phyloP scores from a whole-genome alignment of 1,284 basidiomycete species.

The Ceratobasidium sp. region DNA sequence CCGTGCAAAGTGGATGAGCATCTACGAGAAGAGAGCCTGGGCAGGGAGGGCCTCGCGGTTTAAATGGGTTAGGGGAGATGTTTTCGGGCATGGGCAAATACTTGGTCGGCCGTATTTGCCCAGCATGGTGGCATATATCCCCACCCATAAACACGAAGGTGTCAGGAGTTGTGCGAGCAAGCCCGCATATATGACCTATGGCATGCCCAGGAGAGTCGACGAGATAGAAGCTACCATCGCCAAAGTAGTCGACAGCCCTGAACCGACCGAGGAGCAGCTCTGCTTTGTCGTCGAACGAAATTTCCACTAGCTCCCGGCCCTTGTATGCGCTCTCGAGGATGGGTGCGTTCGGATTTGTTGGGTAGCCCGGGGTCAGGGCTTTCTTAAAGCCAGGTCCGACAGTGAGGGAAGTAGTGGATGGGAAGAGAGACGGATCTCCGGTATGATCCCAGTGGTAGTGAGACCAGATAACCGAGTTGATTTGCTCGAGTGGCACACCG shows the following conservation, averaged over 20 bases:
- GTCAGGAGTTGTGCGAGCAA: conserved; percentile 33
- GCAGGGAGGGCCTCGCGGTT: neutral
- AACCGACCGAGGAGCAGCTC: conserved; percentile 10
- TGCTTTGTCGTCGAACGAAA: conserved; percentile 14
- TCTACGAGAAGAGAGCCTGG: conserved; percentile 17
- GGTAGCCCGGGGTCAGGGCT: conserved; percentile 34
- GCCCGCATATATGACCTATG: conserved; percentile 25
- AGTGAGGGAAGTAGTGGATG: conserved; percentile 24
- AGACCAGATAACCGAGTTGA: conserved; percentile 32
- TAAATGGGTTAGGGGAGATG: conserved; percentile 40
- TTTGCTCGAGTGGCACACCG: conserved; percentile 26
- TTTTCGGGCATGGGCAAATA: conserved; percentile 38
- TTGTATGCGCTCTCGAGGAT: conserved; percentile 42
- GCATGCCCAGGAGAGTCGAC: conserved; percentile 49
- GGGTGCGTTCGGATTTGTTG: conserved; percentile 21
- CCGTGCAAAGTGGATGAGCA: conserved; percentile 14
- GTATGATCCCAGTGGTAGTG: conserved; percentile 43
- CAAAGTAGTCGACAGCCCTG: conserved; percentile 49
- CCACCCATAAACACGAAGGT: conserved; percentile 42
- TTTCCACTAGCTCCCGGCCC: conserved; percentile 24
- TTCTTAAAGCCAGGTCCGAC: conserved; percentile 39
- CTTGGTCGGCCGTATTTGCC: conserved; percentile 29
- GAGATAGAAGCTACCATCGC: conserved; percentile 50
- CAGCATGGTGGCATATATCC: conserved; percentile 36
- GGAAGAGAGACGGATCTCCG: conserved; percentile 40